These are phyloP conservation scores for Malbranchea zuffiana DNA, from an alignment of 2,329 filamentous ascomycete genomes.

Conservation along the genomic window DNA sequence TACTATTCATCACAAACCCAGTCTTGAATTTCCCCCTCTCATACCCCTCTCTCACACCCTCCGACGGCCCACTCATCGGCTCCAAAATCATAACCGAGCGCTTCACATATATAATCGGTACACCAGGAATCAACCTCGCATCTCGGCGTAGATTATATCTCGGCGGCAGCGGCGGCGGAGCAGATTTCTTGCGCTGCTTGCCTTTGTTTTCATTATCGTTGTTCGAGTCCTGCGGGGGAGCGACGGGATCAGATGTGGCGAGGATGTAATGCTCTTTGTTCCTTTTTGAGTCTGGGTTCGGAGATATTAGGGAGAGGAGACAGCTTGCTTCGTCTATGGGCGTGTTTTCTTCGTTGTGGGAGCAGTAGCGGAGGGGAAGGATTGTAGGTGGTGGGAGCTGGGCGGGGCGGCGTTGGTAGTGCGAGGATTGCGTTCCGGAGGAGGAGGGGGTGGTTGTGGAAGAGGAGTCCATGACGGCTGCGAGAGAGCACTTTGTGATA, in stretches of 20 bases:
- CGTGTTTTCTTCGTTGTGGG: constrained; percentile 33
- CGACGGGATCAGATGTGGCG: constrained; percentile 31
- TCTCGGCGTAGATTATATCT: constrained; percentile 31
- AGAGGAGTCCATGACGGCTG: constrained; percentile 31
- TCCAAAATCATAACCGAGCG: constrained; percentile 42
- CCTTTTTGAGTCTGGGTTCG: constrained; percentile 28
- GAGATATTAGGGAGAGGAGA: constrained; percentile 35
- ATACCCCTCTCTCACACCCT: constrained; percentile 32
- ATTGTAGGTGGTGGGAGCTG: constrained; percentile 37
- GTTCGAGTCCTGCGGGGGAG: constrained; percentile 1
- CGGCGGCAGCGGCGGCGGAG: constrained; percentile 14
- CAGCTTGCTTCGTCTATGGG: constrained; percentile 37
- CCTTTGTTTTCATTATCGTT: constrained; percentile 11
- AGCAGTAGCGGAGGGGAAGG: constrained; percentile 38
- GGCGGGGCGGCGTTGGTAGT: constrained; percentile 30
- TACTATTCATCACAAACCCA: constrained; percentile 30
- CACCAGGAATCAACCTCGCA: constrained; percentile 37
- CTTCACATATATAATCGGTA: constrained; percentile 42
- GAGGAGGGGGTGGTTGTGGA: constrained; percentile 21
- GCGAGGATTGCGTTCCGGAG: constrained; percentile 27
- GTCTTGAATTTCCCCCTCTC: constrained; percentile 38
- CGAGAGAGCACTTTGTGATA: constrained; percentile 57
- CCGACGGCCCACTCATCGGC: constrained; percentile 36
- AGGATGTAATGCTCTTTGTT: constrained; percentile 41
- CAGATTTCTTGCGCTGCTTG: constrained; percentile 18